These are phyloP conservation scores for Sarocladium strictum DNA, from an alignment of 2,329 filamentous ascomycete genomes.

Conservation along the genomic window DNA sequence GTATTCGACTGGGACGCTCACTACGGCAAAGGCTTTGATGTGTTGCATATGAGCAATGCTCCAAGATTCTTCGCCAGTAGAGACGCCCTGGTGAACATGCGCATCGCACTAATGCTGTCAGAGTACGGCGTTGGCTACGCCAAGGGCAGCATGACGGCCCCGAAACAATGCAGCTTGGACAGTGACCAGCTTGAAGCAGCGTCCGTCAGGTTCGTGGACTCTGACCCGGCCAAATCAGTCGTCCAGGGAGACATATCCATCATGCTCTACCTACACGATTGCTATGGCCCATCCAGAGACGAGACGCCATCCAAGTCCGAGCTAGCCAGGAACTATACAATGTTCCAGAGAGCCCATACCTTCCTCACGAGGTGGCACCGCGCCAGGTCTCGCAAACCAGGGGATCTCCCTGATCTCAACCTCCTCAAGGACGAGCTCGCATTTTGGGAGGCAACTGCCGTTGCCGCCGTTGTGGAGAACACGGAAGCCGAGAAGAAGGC, in stretches of 20 bases:
- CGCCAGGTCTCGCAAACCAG: constrained; percentile 10
- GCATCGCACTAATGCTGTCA: constrained; percentile 44
- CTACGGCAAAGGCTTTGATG: constrained; percentile 82
- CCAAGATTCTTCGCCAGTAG: constrained; percentile 45
- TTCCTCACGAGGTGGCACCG: constrained; percentile 31
- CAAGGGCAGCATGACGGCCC: constrained; percentile 33
- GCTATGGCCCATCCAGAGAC: constrained; percentile 32
- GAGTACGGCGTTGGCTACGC: constrained; percentile 42
- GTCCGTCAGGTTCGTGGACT: constrained; percentile 48
- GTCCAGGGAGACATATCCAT: constrained; percentile 47
- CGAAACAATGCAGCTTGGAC: constrained; percentile 11
- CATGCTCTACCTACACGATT: constrained; percentile 55
- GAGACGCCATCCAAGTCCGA: constrained; percentile 18
- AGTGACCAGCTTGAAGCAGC: constrained; percentile 9
- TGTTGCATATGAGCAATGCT: constrained; percentile 58
- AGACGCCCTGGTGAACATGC: constrained; percentile 41
- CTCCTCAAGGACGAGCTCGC: constrained; percentile 27
- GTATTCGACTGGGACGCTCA: constrained; percentile 67
- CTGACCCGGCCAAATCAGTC: constrained; percentile 39
- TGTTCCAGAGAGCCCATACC: constrained; percentile 33
- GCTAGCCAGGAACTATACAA: constrained; percentile 30
- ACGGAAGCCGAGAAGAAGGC: constrained; percentile 19
- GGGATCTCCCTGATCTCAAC: constrained; percentile 14
- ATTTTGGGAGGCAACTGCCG: constrained; percentile 32
- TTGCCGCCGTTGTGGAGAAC: constrained; percentile 19